These are phyloP conservation scores for Aspergillus neoniger DNA, from an alignment of 2,329 filamentous ascomycete genomes.

Conservation along the genomic window DNA sequence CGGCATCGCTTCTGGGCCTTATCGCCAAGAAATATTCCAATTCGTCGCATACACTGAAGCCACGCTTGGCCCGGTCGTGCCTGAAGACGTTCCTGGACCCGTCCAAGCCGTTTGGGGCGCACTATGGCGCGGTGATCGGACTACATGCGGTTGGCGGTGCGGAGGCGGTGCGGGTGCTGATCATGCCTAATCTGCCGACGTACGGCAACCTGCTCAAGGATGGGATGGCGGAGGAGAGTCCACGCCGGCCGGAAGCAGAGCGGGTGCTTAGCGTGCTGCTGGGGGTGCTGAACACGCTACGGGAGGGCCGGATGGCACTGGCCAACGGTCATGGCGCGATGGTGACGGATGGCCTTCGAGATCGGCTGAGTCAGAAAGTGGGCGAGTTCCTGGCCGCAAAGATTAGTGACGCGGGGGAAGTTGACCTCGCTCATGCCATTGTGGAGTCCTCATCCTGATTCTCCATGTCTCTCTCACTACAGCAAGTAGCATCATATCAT, in stretches of 20 bases:
- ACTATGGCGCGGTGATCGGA: constrained; percentile 85
- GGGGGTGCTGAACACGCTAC: constrained; percentile 56
- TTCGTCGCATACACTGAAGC: constrained; percentile 78
- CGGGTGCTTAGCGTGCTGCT: constrained; percentile 61
- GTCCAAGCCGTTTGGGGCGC: constrained; percentile 75
- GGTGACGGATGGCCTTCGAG: constrained; percentile 40
- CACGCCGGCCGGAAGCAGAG: constrained; percentile 60
- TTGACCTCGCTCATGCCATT: constrained; percentile 43
- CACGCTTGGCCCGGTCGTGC: constrained; percentile 88
- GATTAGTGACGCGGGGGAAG: constrained; percentile 45
- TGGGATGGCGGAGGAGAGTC: constrained; percentile 51
- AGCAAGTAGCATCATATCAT: too few species aligned
- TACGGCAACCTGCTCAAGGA: constrained; percentile 65
- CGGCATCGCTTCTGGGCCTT: constrained; percentile 76
- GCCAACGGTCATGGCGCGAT: constrained; percentile 44
- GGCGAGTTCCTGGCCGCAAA: constrained; percentile 45
- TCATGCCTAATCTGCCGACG: constrained; percentile 66
- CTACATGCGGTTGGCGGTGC: constrained; percentile 73
- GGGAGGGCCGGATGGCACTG: constrained; percentile 45
- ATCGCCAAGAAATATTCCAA: constrained; percentile 80
- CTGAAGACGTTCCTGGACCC: constrained; percentile 90
- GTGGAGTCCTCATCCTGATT: constrained; percentile 28
- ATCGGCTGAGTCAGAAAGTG: constrained; percentile 42
- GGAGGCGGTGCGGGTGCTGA: constrained; percentile 63
- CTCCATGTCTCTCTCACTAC: too few species aligned